Base-by-base conservation (phyloP, 2,329 filamentous ascomycete genomes). In the Cylindrodendrum hubeiense region DNA sequence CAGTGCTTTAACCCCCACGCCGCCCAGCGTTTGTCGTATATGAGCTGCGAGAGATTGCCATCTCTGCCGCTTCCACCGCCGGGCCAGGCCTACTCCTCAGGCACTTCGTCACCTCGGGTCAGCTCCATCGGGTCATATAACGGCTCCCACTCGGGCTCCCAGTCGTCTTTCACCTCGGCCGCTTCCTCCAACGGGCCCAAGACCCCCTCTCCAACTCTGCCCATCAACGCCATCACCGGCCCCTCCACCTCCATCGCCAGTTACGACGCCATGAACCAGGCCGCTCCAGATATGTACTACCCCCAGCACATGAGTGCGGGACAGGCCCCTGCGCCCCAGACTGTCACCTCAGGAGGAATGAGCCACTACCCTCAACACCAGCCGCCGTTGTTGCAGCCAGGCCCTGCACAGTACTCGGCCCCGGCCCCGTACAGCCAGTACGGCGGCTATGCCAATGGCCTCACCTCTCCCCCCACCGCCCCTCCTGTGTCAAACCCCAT, bases 231-330 rank as follows among this genome's bases (percentile, higher is more conserved):
- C 50, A 75, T 78, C 58, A 72, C 75, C 15, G 73, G 71, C 34
- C 73, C 74, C 39, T 71, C 76, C 47, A 79, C 77, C 19, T 68
- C 72, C 49, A 79, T 78, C 50, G 63, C 73, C 41, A 74, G 71
- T 54, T 78, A 74, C 73, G 77, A 79, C 77, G 83, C 84, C 81
- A 97, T 98, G 95, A 97, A 97, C 83, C 91, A 87, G 63, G 60
- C 88, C 74, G 88, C 90, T 76, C 86, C 90, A 72, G 95, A 97
- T 74, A 93, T 97, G 90, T 96, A 97, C 80, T 94, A 96, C 76
- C 87, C 91, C 77, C 84, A 88, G 74, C 93, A 96, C 80, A 91
- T 97, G 85, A 92, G 93, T 74, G 88, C 90, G 71, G 91, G 91
- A 66, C 93, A 93, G 78, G 86, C 90, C 65, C 92, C 92, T 74